These are phyloP conservation scores for Crithidia expoeki DNA, from an alignment of 208 protist species.

Conservation along the genomic window DNA sequence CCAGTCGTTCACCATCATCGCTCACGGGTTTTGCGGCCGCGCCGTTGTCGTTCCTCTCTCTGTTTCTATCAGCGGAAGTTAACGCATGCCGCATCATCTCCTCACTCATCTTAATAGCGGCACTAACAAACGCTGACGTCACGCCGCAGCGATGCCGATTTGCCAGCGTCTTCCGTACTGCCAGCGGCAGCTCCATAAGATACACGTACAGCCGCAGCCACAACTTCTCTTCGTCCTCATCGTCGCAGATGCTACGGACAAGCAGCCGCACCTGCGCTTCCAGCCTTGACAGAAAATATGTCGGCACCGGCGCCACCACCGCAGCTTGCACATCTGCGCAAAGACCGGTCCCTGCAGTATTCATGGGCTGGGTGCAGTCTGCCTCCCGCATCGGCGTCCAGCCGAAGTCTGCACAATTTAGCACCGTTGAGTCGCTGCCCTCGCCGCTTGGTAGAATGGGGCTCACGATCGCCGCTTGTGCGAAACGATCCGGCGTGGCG, in stretches of 20 bases:
- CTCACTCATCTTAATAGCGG: neutral
- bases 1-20: too few species aligned
- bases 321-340: neutral
- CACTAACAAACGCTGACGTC: neutral
- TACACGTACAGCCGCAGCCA: conserved; percentile 61
- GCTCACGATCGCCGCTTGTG: conserved; percentile 14
- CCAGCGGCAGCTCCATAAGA: conserved; percentile 39
- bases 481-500: conserved; percentile 8
- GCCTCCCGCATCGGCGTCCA: conserved; percentile 18
- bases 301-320: conserved; percentile 16
- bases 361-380: neutral
- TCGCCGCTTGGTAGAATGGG: conserved; percentile 21
- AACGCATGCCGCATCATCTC: neutral
- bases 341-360: neutral
- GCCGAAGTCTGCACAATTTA: conserved; percentile 15
- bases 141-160: conserved; percentile 23
- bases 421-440: neutral
- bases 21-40: neutral
- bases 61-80: neutral
- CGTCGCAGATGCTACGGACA: conserved; percentile 13
- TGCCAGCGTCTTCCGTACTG: conserved; percentile 13
- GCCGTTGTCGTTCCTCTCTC: neutral
- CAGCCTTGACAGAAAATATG: conserved; percentile 33
- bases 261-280: conserved; percentile 38
- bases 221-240: conserved; percentile 7